phyloP scores from a whole-genome alignment of 257 asterid genomes.

The Nicotiana tomentosiformis region DNA sequence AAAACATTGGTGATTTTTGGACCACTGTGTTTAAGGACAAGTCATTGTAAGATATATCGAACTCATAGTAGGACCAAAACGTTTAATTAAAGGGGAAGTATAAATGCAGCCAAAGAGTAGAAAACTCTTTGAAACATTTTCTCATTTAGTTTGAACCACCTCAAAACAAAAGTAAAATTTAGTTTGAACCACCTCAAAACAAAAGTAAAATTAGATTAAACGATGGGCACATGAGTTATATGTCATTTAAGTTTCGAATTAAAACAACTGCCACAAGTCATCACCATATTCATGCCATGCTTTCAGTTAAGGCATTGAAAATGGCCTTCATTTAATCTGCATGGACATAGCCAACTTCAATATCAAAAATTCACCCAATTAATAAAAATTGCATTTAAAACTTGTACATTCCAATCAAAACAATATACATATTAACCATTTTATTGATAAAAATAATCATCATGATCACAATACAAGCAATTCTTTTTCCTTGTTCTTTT shows the following conservation, averaged over 20 bases:
- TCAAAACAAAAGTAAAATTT: not conserved
- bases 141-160: not conserved
- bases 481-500: not conserved
- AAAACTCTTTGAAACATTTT: not conserved
- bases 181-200: not conserved
- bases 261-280: not conserved
- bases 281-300: not conserved
- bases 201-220: not conserved
- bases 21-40: not conserved
- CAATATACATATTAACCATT: not conserved
- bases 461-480: not conserved
- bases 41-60: not conserved
- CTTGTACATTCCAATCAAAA: not conserved
- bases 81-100: not conserved
- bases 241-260: not conserved
- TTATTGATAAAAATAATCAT: conserved; percentile 5
- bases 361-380: not conserved
- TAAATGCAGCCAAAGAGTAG: not conserved
- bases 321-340: not conserved
- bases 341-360: not conserved
- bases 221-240: not conserved
- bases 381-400: not conserved
- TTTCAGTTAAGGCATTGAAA: not conserved
- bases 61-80: not conserved
- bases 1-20: not conserved